Evolutionary conservation across 192 early-diverging fungal species (phyloP).

Genomic region (Backusella psychrophila): DNA sequence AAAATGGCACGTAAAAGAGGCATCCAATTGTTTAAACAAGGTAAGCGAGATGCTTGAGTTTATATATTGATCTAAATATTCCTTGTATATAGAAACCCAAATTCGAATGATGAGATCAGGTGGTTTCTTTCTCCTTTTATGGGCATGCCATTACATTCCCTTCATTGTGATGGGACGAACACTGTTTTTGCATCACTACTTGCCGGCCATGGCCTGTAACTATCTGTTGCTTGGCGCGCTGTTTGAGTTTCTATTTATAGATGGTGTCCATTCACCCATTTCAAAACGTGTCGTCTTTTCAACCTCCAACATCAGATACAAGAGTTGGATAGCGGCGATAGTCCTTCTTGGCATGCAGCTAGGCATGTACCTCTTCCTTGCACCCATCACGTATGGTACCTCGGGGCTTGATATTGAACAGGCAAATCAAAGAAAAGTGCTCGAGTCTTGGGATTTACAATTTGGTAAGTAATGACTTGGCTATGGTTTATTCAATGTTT

Average conservation of each 20-base stretch:
- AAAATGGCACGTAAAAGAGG: constrained; percentile 69
- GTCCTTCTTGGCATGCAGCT: constrained; percentile 50
- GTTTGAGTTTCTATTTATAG: constrained; percentile 69
- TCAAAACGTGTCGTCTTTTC: constrained; percentile 23
- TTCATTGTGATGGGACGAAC: constrained; percentile 92
- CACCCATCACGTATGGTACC: constrained; percentile 86
- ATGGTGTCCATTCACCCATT: constrained; percentile 49
- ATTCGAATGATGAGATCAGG: constrained; percentile 53
- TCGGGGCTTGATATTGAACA: constrained; percentile 55
- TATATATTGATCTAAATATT: too few species aligned
- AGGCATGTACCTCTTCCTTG: constrained; percentile 70
- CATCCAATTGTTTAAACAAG: constrained; percentile 50
- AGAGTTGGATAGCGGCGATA: constrained; percentile 37
- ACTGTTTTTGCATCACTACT: constrained; percentile 93
- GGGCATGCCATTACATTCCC: constrained; percentile 84
- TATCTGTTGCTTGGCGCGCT: constrained; percentile 69
- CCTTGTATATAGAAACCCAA: constrained; percentile 46
- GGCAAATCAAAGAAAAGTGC: constrained; percentile 63
- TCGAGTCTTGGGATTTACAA: constrained; percentile 86
- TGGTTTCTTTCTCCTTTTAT: constrained; percentile 84
- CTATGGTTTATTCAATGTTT: background rate
- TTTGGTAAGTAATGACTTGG: constrained; percentile 33
- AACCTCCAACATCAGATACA: constrained; percentile 19
- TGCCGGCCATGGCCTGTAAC: constrained; percentile 83
- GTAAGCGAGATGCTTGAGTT: background rate